phyloP scores from a whole-genome alignment of 257 asterid genomes.

The Lithospermum erythrorhizon region DNA sequence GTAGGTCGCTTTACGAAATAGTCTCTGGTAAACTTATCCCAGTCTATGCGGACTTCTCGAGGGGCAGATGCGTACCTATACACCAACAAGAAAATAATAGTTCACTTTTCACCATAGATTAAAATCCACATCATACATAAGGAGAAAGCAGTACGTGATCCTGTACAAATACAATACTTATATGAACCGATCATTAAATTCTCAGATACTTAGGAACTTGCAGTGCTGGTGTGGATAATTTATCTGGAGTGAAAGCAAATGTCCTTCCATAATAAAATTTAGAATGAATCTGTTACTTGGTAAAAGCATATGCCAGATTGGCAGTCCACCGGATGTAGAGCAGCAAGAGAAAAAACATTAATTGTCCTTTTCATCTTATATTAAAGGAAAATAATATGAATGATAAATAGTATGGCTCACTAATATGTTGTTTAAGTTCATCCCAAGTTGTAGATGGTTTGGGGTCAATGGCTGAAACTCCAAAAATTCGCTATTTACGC shows the following conservation, averaged over 20 bases:
- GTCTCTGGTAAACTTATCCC: slow-evolving; percentile 88
- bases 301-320: too few species aligned
- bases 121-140: background rate
- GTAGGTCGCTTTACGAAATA: slow-evolving; percentile 81
- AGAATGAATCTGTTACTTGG: background rate
- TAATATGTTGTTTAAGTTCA: too few species aligned
- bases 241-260: background rate
- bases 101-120: background rate
- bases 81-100: background rate
- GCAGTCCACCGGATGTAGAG: background rate
- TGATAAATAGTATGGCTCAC: too few species aligned
- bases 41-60: slow-evolving; percentile 76
- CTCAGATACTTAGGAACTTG: background rate
- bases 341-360: background rate
- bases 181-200: background rate
- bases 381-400: too few species aligned
- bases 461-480: too few species aligned
- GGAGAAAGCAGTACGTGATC: background rate
- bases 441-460: too few species aligned
- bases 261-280: background rate
- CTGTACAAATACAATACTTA: background rate
- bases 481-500: too few species aligned
- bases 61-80: slow-evolving; percentile 91
- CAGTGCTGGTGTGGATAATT: background rate
- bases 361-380: background rate